Conservation (phyloP, 352 stramenopile species). For the Peronospora tabacina region DNA sequence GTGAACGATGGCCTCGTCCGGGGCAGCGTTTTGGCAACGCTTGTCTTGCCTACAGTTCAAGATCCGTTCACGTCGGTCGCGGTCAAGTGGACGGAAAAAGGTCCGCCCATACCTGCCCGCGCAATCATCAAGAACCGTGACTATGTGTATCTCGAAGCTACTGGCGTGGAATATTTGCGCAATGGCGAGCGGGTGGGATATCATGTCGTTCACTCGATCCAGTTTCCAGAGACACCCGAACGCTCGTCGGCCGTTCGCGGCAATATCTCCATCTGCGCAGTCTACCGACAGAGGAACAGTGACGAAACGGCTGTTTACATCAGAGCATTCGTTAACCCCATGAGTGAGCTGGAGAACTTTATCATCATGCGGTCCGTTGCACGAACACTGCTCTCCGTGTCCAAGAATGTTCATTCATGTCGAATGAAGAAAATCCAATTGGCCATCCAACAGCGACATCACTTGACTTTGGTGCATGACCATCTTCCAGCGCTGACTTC, state of each 20-base stretch:
- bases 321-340: constrained; percentile 26
- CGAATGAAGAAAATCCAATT: constrained; percentile 40
- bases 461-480: constrained; percentile 10
- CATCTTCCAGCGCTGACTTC: constrained; percentile 11
- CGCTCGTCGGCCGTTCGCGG: constrained; percentile 19
- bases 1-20: constrained; percentile 30
- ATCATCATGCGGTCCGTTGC: constrained; percentile 31
- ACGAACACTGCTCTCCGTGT: constrained; percentile 22
- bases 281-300: constrained; percentile 32
- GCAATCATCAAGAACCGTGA: constrained; percentile 42
- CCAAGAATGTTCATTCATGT: constrained; percentile 26
- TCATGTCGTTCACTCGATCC: constrained; percentile 49
- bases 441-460: constrained; percentile 20
- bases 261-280: constrained; percentile 31
- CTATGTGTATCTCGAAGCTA: constrained; percentile 46
- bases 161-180: constrained; percentile 32
- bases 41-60: constrained; percentile 27
- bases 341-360: constrained; percentile 30
- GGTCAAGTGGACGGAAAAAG: constrained; percentile 46
- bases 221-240: constrained; percentile 32
- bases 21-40: constrained; percentile 31
- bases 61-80: constrained; percentile 32
- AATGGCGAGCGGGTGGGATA: constrained; percentile 56
- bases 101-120: constrained; percentile 21
- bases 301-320: constrained; percentile 28